Conservation (phyloP, 1,284 basidiomycete genomes). For the Pseudozyma sp. region DNA sequence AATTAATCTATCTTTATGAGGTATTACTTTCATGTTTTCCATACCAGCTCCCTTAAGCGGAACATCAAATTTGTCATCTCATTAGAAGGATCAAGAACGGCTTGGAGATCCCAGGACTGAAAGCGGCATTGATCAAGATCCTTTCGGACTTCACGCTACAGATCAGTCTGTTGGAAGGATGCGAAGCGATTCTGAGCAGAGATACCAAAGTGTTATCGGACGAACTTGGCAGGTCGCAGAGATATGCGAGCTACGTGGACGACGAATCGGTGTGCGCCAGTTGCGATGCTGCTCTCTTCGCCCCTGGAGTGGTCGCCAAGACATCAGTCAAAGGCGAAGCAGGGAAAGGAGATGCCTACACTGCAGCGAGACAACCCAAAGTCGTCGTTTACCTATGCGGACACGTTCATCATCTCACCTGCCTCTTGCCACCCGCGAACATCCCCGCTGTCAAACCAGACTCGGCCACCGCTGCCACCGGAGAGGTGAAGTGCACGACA, state of each 20-base stretch:
- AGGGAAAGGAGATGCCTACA: slow-evolving; percentile 15
- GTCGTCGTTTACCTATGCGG: slow-evolving; percentile 62
- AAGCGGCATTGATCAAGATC: slow-evolving; percentile 94
- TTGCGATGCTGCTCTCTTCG: slow-evolving; percentile 48
- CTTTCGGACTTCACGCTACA: slow-evolving; percentile 91
- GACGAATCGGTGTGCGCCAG: slow-evolving; percentile 39
- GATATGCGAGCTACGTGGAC: slow-evolving; percentile 53
- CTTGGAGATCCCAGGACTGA: slow-evolving; percentile 92
- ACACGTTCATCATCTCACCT: slow-evolving; percentile 60
- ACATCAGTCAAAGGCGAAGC: neutral
- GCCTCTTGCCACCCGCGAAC: slow-evolving; percentile 37
- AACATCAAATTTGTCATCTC: no score
- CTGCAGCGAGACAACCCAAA: slow-evolving; percentile 16
- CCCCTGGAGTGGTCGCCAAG: no score
- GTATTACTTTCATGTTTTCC: no score
- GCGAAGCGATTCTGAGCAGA: slow-evolving; percentile 57
- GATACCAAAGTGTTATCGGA: slow-evolving; percentile 50
- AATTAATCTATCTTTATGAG: no score
- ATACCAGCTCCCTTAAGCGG: no score
- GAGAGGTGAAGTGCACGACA: slow-evolving; percentile 22
- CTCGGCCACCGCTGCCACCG: neutral
- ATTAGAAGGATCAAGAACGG: slow-evolving; percentile 95
- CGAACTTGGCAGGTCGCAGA: slow-evolving; percentile 44
- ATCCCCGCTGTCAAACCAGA: slow-evolving; percentile 14
- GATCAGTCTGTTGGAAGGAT: slow-evolving; percentile 64